Evolutionary conservation across 352 stramenopile genomes (phyloP).

Genomic region (Phytophthora ohioensis): DNA sequence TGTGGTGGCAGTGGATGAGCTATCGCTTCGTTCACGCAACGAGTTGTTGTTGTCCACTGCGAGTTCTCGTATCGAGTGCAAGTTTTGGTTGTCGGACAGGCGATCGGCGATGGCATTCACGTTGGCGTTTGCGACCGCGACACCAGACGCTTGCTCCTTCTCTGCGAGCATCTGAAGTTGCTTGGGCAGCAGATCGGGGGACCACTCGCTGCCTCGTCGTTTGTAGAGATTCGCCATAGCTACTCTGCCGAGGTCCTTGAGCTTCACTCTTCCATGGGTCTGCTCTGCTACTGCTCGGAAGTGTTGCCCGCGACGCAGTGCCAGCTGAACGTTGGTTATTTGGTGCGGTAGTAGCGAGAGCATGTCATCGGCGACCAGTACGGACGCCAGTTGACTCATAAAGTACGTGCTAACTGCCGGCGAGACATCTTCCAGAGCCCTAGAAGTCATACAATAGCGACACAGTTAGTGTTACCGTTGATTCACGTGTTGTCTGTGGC

Average conservation of each 20-base stretch:
- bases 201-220: slow-evolving; percentile 76
- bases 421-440: slow-evolving; percentile 68
- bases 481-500: neutral
- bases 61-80: neutral
- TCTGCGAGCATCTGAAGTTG: slow-evolving; percentile 69
- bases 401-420: slow-evolving; percentile 86
- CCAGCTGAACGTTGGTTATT: slow-evolving; percentile 58
- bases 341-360: slow-evolving; percentile 63
- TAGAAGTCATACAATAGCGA: slow-evolving; percentile 22
- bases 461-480: neutral
- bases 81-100: slow-evolving; percentile 8
- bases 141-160: slow-evolving; percentile 24
- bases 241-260: slow-evolving; percentile 66
- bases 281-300: slow-evolving; percentile 71
- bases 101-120: slow-evolving; percentile 35
- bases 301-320: slow-evolving; percentile 59
- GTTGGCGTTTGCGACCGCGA: slow-evolving; percentile 12
- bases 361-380: slow-evolving; percentile 77
- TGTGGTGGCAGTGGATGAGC: neutral
- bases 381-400: slow-evolving; percentile 76
- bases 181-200: slow-evolving; percentile 69
- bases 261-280: slow-evolving; percentile 58
- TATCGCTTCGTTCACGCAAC: neutral
- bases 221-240: slow-evolving; percentile 73
- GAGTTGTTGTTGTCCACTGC: neutral